These are phyloP conservation scores for Scleroderma bovista DNA, from an alignment of 768 basidiomycete genomes.

Conservation along the genomic window DNA sequence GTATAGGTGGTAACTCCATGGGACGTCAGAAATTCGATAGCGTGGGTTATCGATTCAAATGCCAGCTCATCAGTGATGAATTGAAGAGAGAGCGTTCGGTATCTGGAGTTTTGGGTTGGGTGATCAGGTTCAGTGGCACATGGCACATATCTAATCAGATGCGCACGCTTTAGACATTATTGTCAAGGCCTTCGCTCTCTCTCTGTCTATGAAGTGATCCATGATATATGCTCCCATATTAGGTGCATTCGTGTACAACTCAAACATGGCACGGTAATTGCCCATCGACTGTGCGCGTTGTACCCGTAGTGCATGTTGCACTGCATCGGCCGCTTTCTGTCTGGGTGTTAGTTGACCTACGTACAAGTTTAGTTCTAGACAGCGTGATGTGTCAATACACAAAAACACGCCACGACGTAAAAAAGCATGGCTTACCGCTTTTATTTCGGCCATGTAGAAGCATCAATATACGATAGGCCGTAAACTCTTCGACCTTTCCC, in stretches of 20 bases:
- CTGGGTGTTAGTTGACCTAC: conserved; percentile 95
- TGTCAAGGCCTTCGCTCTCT: conserved; percentile 79
- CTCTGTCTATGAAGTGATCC: conserved; percentile 96
- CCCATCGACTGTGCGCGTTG: conserved; percentile 86
- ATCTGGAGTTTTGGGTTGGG: conserved; percentile 58
- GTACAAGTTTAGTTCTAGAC: conserved; percentile 86
- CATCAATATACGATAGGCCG: conserved; percentile 96
- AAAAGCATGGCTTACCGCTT: conserved; percentile 58
- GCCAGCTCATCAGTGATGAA: conserved; percentile 80
- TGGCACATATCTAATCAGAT: not conserved
- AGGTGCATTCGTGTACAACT: conserved; percentile 74
- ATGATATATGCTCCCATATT: conserved; percentile 99
- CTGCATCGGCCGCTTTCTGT: conserved; percentile 78
- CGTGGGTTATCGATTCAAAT: conserved; percentile 63
- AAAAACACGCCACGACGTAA: not conserved
- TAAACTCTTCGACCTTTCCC: conserved; percentile 92
- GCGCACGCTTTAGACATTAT: conserved; percentile 92
- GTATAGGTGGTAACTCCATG: conserved; percentile 66
- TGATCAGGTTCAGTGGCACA: not conserved
- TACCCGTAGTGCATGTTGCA: conserved; percentile 85
- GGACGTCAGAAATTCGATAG: conserved; percentile 62
- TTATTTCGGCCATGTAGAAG: conserved; percentile 89
- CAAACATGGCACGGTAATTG: conserved; percentile 92
- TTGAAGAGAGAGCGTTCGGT: conserved; percentile 67
- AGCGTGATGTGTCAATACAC: conserved; percentile 5